Conservation (phyloP, 129 eudicot species). For the Mikania micrantha region DNA sequence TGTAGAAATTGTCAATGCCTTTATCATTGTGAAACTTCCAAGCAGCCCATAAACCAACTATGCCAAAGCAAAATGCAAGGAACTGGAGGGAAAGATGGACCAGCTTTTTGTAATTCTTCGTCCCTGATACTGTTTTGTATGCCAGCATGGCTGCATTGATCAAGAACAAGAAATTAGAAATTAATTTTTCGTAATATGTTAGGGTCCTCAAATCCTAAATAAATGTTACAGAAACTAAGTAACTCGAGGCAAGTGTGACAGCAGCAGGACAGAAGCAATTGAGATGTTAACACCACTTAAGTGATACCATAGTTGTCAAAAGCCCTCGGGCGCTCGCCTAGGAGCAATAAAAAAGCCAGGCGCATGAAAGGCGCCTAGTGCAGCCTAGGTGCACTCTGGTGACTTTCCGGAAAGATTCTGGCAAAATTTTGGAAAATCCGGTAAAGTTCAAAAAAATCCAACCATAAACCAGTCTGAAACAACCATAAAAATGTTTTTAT, state of each 20-base stretch:
- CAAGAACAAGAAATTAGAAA: conserved; percentile 5
- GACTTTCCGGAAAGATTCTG: too few relatives aligned
- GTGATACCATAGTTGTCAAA: too few relatives aligned
- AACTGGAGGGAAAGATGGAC: conserved; percentile 76
- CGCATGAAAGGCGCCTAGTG: too few relatives aligned
- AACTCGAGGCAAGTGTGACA: neutral
- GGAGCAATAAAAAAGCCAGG: too few relatives aligned
- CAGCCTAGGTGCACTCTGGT: too few relatives aligned
- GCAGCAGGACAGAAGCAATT: neutral
- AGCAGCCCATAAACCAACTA: conserved; percentile 82
- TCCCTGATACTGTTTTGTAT: conserved; percentile 84
- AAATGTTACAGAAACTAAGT: neutral
- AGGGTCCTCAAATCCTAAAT: neutral
- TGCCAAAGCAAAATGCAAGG: conserved; percentile 53
- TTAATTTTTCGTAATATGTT: neutral
- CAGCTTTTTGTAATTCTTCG: conserved; percentile 57
- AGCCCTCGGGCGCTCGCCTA: too few relatives aligned
- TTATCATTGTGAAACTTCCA: conserved; percentile 78
- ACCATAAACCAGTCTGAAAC: too few relatives aligned
- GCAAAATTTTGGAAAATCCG: too few relatives aligned
- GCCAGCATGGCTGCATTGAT: conserved; percentile 82
- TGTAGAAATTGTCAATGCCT: conserved; percentile 89
- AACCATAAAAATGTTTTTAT: too few relatives aligned
- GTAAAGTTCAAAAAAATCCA: too few relatives aligned
- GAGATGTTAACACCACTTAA: neutral